phyloP scores from a whole-genome alignment of 441 rosid genomes.

The Macaranga tanarius region DNA sequence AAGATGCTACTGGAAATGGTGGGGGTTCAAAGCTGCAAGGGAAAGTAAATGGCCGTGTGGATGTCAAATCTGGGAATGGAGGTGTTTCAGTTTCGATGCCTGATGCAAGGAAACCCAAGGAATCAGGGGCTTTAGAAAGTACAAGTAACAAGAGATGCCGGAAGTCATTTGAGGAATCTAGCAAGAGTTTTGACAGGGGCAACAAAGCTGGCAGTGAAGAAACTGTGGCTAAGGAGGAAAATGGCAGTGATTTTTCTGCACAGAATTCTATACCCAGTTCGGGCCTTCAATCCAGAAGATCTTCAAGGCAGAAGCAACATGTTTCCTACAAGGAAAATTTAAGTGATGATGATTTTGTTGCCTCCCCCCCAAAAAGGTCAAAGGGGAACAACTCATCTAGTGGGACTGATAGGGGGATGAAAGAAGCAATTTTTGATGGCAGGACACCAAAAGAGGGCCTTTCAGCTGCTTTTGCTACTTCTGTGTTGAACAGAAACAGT shows the following conservation, averaged over 20 bases:
- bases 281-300: constrained; percentile 53
- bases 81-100: constrained; percentile 27
- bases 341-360: constrained; percentile 50
- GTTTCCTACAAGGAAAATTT: constrained; percentile 59
- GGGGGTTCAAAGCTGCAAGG: too few species aligned
- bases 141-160: constrained; percentile 47
- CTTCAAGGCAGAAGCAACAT: constrained; percentile 62
- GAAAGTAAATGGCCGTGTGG: constrained; percentile 18
- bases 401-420: constrained; percentile 30
- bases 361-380: constrained; percentile 31
- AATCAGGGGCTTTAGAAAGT: constrained; percentile 33
- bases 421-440: constrained; percentile 24
- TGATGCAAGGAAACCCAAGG: constrained; percentile 28
- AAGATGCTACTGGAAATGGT: too few species aligned
- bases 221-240: constrained; percentile 27
- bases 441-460: constrained; percentile 18
- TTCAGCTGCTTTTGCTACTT: constrained; percentile 24
- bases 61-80: constrained; percentile 31
- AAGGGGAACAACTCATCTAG: constrained; percentile 22
- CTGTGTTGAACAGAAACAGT: constrained; percentile 8
- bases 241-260: constrained; percentile 33
- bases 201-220: constrained; percentile 46
- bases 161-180: constrained; percentile 45
- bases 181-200: constrained; percentile 47
- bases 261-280: constrained; percentile 28